Base-by-base conservation (phyloP, 164 flowering plant genomes). In the Sedum album region DNA sequence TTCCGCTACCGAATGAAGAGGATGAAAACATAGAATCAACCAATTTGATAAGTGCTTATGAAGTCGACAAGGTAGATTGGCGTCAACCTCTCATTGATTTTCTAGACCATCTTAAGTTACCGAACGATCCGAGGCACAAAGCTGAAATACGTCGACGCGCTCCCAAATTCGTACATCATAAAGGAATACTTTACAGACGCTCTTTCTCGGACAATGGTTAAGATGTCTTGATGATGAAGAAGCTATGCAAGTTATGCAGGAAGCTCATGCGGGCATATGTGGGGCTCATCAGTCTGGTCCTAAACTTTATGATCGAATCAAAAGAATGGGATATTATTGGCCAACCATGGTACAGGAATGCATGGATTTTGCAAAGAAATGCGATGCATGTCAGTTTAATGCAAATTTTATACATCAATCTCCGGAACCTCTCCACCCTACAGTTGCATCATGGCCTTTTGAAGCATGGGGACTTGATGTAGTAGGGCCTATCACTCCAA, bases 201-300 rank as follows among this genome's bases (percentile, higher is more conserved):
- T 76, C 71, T 46, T 67, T 38, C 60, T 44, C 9, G 57, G 60
- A 8, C 36, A 44, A 20, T 49, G 48, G 25, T 25, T 67, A 20
- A 35, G 60, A n/a, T 67, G 2, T 15, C 23, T 46, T 25, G 51
- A 60, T 13, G 23, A 46, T 4, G 69, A 46, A 30, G 35, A 46
- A 48, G 48, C 48, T 0, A 14, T 6, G 0, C 15, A 65, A 65
- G 51, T 30, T 13, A 0, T 70, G 31, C 28, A 64, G 9, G 60
- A 77, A 49, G 70, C 75, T 5, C 74, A 74, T 44, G 69, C 53
- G 0, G 73, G 73, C 0, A 28, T 42, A 6, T 77, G 75, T 64
- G 69, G 75, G 2, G 73, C 70, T 10, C 77, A 77, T 49, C 75
- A 77, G 5, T 68, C 63, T 0, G 60, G 67, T 0, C 70, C 75